Percentiles rank a stretch among this genome's conserved stretches.
These are phyloP conservation scores for Myriosclerotinia duriaeana DNA, from an alignment of 2,329 filamentous ascomycete genomes.

Conservation along the genomic window DNA sequence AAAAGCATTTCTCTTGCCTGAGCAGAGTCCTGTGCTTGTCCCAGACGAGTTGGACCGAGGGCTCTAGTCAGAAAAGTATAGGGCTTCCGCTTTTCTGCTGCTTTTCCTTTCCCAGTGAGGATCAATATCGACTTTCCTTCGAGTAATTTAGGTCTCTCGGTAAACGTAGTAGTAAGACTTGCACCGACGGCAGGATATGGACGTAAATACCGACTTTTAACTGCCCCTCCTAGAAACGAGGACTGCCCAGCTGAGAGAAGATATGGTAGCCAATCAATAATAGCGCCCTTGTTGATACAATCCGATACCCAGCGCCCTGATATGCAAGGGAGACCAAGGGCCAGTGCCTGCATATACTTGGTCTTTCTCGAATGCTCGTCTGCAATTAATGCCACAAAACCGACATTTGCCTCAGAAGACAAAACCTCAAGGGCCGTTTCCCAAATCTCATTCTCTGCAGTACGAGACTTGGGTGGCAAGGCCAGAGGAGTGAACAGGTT, in stretches of 20 bases:
- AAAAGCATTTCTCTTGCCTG: constrained; percentile 62
- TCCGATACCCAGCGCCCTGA: constrained; percentile 77
- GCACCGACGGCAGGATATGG: constrained; percentile 60
- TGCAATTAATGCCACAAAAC: constrained; percentile 83
- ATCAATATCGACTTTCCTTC: constrained; percentile 67
- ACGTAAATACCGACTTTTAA: constrained; percentile 69
- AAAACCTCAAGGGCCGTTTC: constrained; percentile 53
- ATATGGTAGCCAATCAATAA: constrained; percentile 77
- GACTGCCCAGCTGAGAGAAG: constrained; percentile 84
- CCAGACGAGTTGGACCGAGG: constrained; percentile 68
- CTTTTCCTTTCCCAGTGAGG: constrained; percentile 63
- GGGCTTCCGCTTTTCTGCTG: constrained; percentile 63
- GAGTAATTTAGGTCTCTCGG: constrained; percentile 61
- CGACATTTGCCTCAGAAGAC: constrained; percentile 52
- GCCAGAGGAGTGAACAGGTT: constrained; percentile 63
- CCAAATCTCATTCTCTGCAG: constrained; percentile 19
- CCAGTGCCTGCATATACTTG: constrained; percentile 94
- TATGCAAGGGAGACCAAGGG: constrained; percentile 83
- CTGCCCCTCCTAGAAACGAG: constrained; percentile 69
- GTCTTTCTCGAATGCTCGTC: constrained; percentile 81
- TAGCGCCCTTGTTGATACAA: constrained; percentile 59
- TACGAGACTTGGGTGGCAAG: constrained; percentile 26
- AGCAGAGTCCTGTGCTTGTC: constrained; percentile 62
- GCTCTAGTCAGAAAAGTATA: constrained; percentile 81
- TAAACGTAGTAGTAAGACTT: constrained; percentile 57